Evolutionary conservation across 2,329 filamentous ascomycete genomes (phyloP).

Genomic region (Pseudogymnoascus sp.): DNA sequence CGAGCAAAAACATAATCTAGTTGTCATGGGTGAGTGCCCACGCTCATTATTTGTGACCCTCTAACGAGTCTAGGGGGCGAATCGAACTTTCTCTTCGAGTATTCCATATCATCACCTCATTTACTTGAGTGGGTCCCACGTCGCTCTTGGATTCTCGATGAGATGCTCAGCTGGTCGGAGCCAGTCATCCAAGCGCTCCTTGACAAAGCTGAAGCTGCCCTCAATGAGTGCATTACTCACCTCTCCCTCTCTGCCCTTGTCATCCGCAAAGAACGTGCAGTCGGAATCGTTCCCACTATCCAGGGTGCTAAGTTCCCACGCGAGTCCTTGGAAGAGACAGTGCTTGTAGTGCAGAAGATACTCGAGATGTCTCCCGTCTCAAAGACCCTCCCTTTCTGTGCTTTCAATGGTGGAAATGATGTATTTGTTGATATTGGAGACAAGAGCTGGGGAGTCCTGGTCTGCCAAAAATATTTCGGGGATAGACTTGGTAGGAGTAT

Average conservation of each 20-base stretch:
- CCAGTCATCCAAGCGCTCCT: slow-evolving; percentile 71
- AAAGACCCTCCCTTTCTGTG: slow-evolving; percentile 73
- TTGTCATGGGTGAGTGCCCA: slow-evolving; percentile 61
- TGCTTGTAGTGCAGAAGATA: slow-evolving; percentile 87
- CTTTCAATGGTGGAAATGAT: slow-evolving; percentile 95
- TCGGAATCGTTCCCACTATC: slow-evolving; percentile 64
- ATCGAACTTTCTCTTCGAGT: slow-evolving; percentile 89
- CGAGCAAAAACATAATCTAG: slow-evolving; percentile 65
- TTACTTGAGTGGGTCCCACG: slow-evolving; percentile 62
- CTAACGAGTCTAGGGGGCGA: slow-evolving; percentile 54
- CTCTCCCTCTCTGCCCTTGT: slow-evolving; percentile 73
- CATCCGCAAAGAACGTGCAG: slow-evolving; percentile 80
- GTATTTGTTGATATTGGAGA: slow-evolving; percentile 98
- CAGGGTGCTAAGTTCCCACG: slow-evolving; percentile 63
- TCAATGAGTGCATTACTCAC: slow-evolving; percentile 72
- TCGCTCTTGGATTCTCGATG: slow-evolving; percentile 64
- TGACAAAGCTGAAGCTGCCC: slow-evolving; percentile 77
- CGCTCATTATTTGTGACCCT: slow-evolving; percentile 7
- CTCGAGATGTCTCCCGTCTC: slow-evolving; percentile 73
- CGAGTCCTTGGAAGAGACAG: slow-evolving; percentile 91
- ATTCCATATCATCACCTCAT: slow-evolving; percentile 54
- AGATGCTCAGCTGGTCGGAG: slow-evolving; percentile 72
- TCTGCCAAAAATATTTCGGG: slow-evolving; percentile 86
- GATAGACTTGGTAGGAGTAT: slow-evolving; percentile 36
- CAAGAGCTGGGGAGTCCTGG: slow-evolving; percentile 90